Conservation (phyloP, 2,329 filamentous ascomycete genomes). For the Pseudogymnoascus sp. region DNA sequence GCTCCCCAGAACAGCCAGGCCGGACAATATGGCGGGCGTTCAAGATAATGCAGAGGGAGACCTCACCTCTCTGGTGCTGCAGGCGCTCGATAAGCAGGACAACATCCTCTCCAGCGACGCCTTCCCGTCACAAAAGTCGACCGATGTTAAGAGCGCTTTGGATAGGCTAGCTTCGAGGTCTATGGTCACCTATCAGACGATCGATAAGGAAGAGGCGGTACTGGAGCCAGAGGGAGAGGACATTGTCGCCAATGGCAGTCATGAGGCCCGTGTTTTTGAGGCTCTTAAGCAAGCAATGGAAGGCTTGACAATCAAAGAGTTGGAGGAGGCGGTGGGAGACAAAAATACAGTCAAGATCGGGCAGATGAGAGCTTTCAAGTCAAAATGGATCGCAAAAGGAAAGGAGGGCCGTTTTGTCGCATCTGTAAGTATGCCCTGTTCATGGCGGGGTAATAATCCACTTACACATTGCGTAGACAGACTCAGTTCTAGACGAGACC, state of each 20-base stretch:
- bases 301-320: conserved; percentile 69
- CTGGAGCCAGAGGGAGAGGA: conserved; percentile 67
- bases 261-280: conserved; percentile 75
- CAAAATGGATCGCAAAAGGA: conserved; percentile 60
- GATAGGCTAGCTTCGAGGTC: conserved; percentile 76
- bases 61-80: conserved; percentile 55
- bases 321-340: conserved; percentile 61
- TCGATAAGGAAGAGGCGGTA: conserved; percentile 67
- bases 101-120: conserved; percentile 59
- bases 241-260: conserved; percentile 66
- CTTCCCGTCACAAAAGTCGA: conserved; percentile 58
- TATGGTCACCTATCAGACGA: conserved; percentile 79
- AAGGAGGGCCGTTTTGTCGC: conserved; percentile 48
- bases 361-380: conserved; percentile 88
- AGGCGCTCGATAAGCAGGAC: conserved; percentile 53
- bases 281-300: conserved; percentile 63
- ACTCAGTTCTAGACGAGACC: conserved; percentile 73
- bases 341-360: conserved; percentile 71
- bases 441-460: background rate
- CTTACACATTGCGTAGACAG: conserved; percentile 34
- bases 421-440: conserved; percentile 34
- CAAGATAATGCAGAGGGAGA: conserved; percentile 38
- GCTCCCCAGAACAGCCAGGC: conserved; percentile 16
- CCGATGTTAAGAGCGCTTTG: conserved; percentile 73
- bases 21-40: conserved; percentile 36